phyloP scores from a whole-genome alignment of 768 basidiomycete genomes.

The Suillus ampliporus region DNA sequence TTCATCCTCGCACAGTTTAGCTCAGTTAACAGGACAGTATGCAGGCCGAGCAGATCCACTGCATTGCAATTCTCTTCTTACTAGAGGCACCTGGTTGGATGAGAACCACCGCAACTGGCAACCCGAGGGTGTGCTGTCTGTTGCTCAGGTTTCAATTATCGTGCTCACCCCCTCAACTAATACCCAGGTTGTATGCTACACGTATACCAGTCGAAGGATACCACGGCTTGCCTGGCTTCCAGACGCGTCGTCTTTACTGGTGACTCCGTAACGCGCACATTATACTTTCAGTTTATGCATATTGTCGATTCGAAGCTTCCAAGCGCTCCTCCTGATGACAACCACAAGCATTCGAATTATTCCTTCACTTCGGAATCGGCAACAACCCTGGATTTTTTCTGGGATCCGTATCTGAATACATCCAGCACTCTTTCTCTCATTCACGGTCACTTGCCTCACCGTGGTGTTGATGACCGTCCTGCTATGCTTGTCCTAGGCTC shows the following conservation, averaged over 20 bases:
- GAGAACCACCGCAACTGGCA: slow-evolving; percentile 76
- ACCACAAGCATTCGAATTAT: slow-evolving; percentile 74
- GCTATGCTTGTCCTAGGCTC: slow-evolving; percentile 83
- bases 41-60: slow-evolving; percentile 75
- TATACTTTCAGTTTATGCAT: slow-evolving; percentile 79
- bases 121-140: slow-evolving; percentile 66
- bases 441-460: slow-evolving; percentile 15
- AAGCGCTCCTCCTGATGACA: slow-evolving; percentile 54
- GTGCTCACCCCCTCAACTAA: slow-evolving; percentile 7
- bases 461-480: slow-evolving; percentile 40
- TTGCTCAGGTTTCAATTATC: slow-evolving; percentile 14
- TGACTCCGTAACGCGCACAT: slow-evolving; percentile 80
- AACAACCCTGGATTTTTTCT: slow-evolving; percentile 63
- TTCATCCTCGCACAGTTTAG: slow-evolving; percentile 3
- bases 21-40: neutral
- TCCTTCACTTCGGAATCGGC: slow-evolving; percentile 50
- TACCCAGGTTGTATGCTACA: slow-evolving; percentile 82
- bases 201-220: slow-evolving; percentile 61
- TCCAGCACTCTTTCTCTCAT: slow-evolving; percentile 58
- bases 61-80: slow-evolving; percentile 75
- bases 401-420: slow-evolving; percentile 90
- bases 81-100: slow-evolving; percentile 82
- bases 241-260: slow-evolving; percentile 78
- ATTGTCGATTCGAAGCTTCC: slow-evolving; percentile 63
- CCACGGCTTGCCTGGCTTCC: slow-evolving; percentile 57